Base-by-base conservation (phyloP, 1,139 yeast species). In the Candida freyschussii region DNA sequence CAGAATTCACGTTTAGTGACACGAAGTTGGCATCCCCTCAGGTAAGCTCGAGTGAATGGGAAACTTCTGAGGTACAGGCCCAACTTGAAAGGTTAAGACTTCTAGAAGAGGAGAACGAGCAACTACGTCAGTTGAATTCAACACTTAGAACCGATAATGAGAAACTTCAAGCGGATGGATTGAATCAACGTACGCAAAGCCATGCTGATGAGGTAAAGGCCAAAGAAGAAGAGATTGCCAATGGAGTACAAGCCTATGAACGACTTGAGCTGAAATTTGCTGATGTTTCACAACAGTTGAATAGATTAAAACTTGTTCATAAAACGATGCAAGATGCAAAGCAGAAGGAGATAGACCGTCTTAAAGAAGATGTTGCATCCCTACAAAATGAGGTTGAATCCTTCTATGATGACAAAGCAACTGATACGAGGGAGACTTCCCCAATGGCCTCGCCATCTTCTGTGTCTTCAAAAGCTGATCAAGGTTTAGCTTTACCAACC, bases 281-380 rank as follows among this genome's bases (percentile, higher is more conserved):
- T 4, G 41, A 37, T 21, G 13, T 39, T 15, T 24, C 31, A 1
- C 42, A 46, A 21, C 45, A 44, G 14, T 22, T 44, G 15, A 42
- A 41, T 13, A 44, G 42, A 18, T 25, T 47, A 22, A 47, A 41
- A 27, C 34, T 47, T 2, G 28, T 45, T 7, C 36, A 43, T 20
- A 44, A 44, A 25, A 41, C 45, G 16, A 26, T 29, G 4, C 29
- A 37, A 18, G 48, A 44, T 20, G 33, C 37, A 15, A 47, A 44
- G 29, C 37, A 36, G 19, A 34, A 32, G 15, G 48, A 44, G 26
- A 41, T 47, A 11, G 25, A 26, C 7, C 26, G 24, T 10, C 28
- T 47, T 19, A 47, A 40, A 22, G 44, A 40, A 12, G 47, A 45
- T 7, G 26, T 38, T 10, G 32, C 24, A 1, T 24, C 36, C 6